Conservation (phyloP, 352 stramenopile species). For the Pseudoperonospora humuli region DNA sequence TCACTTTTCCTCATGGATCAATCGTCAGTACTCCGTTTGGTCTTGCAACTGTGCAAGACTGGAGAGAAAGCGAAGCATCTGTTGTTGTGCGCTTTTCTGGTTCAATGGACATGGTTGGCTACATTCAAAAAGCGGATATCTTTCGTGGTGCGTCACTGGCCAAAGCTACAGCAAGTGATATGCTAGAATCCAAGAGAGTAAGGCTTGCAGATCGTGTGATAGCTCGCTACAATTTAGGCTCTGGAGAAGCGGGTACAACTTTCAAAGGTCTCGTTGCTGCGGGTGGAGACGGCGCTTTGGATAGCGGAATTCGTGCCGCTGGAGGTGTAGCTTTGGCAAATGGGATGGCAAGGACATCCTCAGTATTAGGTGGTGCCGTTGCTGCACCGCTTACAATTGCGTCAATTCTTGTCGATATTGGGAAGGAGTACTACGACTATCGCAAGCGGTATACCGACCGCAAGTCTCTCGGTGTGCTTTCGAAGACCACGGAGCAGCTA, state of each 20-base stretch:
- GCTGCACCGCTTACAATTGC: conserved; percentile 72
- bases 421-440: conserved; percentile 83
- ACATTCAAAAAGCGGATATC: conserved; percentile 61
- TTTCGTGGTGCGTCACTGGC: conserved; percentile 44
- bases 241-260: conserved; percentile 16
- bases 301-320: conserved; percentile 72
- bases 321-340: conserved; percentile 70
- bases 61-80: conserved; percentile 27
- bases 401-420: conserved; percentile 81
- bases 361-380: conserved; percentile 44
- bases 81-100: conserved; percentile 39
- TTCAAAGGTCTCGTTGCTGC: conserved; percentile 51
- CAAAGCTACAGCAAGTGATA: conserved; percentile 25
- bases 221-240: conserved; percentile 39
- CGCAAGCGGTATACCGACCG: conserved; percentile 66
- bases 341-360: conserved; percentile 57
- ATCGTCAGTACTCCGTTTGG: conserved; percentile 62
- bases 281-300: conserved; percentile 66
- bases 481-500: conserved; percentile 63
- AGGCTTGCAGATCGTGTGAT: conserved; percentile 58
- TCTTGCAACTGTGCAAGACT: conserved; percentile 45
- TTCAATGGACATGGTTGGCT: conserved; percentile 33
- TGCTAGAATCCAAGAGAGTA: conserved; percentile 48
- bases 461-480: conserved; percentile 58
- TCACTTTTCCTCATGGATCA: conserved; percentile 46